Conservation (phyloP, 2,329 filamentous ascomycete genomes). For the Claviceps spartinae region DNA sequence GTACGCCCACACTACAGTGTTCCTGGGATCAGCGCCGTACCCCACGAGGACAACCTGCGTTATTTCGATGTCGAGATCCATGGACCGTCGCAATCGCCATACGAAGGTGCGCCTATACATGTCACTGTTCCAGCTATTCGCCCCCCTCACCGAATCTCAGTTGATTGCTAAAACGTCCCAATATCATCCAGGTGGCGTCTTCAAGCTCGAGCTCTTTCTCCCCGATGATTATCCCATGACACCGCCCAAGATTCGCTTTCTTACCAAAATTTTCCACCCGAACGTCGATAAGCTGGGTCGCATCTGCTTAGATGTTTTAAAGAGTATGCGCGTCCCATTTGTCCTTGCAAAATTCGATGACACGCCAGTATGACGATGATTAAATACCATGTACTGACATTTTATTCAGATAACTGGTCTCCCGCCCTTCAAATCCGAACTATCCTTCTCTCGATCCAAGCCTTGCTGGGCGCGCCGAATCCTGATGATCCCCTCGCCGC, state of each 20-base stretch:
- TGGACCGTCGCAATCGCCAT: constrained; percentile 81
- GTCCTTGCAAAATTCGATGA: background rate
- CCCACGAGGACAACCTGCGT: constrained; percentile 91
- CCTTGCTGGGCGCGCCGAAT: constrained; percentile 87
- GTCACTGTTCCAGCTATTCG: background rate
- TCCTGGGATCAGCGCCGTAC: constrained; percentile 86
- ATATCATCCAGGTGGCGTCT: constrained; percentile 51
- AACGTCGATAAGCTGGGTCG: constrained; percentile 97
- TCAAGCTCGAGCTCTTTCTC: constrained; percentile 93
- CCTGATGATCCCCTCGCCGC: constrained; percentile 97
- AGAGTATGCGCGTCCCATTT: constrained; percentile 48
- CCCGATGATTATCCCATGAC: constrained; percentile 99
- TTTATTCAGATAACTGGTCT: constrained; percentile 79
- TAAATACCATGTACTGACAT: background rate
- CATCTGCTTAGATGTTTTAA: constrained; percentile 93
- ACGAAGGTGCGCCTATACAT: constrained; percentile 55
- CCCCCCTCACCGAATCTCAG: too few relatives aligned
- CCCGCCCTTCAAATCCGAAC: constrained; percentile 95
- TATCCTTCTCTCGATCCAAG: constrained; percentile 96
- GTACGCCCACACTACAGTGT: constrained; percentile 43
- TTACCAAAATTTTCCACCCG: constrained; percentile 98
- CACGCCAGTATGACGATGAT: background rate
- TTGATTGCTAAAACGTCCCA: constrained; percentile 12
- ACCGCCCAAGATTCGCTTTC: constrained; percentile 92
- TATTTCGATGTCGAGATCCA: constrained; percentile 98